Evolutionary conservation across 371 early-diverging fungal genomes (phyloP).

Genomic region (Cokeromyces recurvatus): DNA sequence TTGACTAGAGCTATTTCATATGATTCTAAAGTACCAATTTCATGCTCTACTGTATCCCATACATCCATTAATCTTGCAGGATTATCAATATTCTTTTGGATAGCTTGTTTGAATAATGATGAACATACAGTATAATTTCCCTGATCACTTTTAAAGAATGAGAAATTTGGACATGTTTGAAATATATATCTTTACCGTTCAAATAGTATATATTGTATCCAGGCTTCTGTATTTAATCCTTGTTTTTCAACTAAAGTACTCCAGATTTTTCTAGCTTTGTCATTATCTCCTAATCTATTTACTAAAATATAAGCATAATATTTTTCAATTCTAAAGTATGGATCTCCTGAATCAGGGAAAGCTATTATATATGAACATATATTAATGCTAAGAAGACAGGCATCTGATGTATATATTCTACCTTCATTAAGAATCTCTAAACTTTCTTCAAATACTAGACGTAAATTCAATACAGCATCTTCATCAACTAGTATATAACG

Average conservation of each 20-base stretch:
- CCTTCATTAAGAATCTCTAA: constrained; percentile 25
- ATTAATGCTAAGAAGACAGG: too few relatives aligned
- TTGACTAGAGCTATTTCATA: constrained; percentile 20
- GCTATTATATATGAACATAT: constrained; percentile 27
- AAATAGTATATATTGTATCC: constrained; percentile 39
- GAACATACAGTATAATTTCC: constrained; percentile 25
- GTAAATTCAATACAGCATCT: constrained; percentile 18
- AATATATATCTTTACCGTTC: constrained; percentile 27
- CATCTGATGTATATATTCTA: too few relatives aligned
- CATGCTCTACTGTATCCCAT: constrained; percentile 47
- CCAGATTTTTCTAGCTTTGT: constrained; percentile 35
- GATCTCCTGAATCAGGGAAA: constrained; percentile 38
- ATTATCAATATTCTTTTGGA: constrained; percentile 35
- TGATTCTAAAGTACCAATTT: constrained; percentile 35
- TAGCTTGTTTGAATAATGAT: constrained; percentile 39
- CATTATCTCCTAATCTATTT: constrained; percentile 16
- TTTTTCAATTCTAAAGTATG: constrained; percentile 52
- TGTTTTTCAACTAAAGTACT: constrained; percentile 23
- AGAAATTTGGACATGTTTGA: neutral
- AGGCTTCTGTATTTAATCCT: constrained; percentile 33
- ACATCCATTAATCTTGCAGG: constrained; percentile 48
- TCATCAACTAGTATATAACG: constrained; percentile 15
- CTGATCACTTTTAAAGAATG: constrained; percentile 5
- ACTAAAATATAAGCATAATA: constrained; percentile 39
- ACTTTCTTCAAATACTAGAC: constrained; percentile 34